Evolutionary conservation across 768 basidiomycete species (phyloP).

Genomic region (Gelatoporia subvermispora): DNA sequence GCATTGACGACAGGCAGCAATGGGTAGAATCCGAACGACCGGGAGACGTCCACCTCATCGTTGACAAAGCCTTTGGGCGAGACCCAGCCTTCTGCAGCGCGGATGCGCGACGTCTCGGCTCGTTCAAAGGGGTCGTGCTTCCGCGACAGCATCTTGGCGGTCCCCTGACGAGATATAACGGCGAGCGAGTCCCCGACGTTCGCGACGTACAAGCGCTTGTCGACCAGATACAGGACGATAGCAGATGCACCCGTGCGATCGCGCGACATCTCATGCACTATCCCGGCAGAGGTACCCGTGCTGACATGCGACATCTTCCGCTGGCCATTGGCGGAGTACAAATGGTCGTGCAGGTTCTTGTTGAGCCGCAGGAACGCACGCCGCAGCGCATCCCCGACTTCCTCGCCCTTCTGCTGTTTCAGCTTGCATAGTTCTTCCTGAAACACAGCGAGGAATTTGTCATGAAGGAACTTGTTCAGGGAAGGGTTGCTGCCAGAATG

Average conservation of each 20-base stretch:
- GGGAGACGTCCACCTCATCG: constrained; percentile 87
- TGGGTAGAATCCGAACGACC: constrained; percentile 91
- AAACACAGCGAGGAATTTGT: constrained; percentile 69
- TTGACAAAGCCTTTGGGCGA: constrained; percentile 88
- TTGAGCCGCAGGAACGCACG: constrained; percentile 87
- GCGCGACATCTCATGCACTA: constrained; percentile 42
- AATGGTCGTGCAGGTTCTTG: constrained; percentile 67
- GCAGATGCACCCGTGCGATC: constrained; percentile 75
- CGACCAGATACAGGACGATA: constrained; percentile 79
- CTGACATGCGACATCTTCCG: constrained; percentile 78
- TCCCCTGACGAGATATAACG: constrained; percentile 75
- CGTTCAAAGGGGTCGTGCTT: constrained; percentile 90
- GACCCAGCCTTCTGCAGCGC: constrained; percentile 90
- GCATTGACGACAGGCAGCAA: constrained; percentile 89
- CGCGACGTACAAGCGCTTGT: constrained; percentile 79
- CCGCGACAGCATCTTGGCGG: constrained; percentile 66
- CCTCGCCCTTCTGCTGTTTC: constrained; percentile 41
- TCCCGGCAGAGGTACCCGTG: constrained; percentile 30
- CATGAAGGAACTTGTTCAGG: constrained; percentile 80
- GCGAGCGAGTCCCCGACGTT: constrained; percentile 88
- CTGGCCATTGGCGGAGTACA: constrained; percentile 39
- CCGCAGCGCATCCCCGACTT: constrained; percentile 71
- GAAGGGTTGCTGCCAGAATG: constrained; percentile 56
- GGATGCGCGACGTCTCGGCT: constrained; percentile 79
- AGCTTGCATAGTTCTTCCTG: constrained; percentile 47